Conservation (phyloP, 192 early-diverging fungal species). For the Linnemannia hyalina region DNA sequence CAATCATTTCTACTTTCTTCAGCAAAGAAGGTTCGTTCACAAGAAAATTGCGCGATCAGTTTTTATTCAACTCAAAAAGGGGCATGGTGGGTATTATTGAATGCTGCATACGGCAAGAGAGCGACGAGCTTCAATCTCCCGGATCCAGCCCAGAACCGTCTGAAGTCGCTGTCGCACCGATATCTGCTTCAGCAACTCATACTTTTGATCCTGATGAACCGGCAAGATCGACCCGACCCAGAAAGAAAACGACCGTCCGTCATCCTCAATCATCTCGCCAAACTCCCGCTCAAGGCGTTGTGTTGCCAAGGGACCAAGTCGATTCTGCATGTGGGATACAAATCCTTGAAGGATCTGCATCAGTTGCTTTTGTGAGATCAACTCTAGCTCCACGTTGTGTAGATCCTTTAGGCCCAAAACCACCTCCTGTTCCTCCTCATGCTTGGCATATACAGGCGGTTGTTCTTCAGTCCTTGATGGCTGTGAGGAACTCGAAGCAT, state of each 20-base stretch:
- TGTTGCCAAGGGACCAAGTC: slow-evolving; percentile 43
- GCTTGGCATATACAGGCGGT: neutral
- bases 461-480: neutral
- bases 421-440: neutral
- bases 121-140: slow-evolving; percentile 46
- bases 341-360: slow-evolving; percentile 49
- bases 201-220: slow-evolving; percentile 58
- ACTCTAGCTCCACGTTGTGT: slow-evolving; percentile 23
- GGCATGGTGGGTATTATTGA: neutral
- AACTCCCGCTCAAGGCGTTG: slow-evolving; percentile 55
- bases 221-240: slow-evolving; percentile 69
- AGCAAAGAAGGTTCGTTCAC: neutral
- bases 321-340: slow-evolving; percentile 45
- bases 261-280: slow-evolving; percentile 58
- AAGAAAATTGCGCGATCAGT: neutral
- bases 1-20: neutral
- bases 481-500: neutral
- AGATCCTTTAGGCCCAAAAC: slow-evolving; percentile 25
- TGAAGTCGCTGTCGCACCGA: slow-evolving; percentile 63
- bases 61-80: neutral
- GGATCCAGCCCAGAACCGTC: slow-evolving; percentile 62
- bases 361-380: slow-evolving; percentile 39
- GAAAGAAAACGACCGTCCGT: slow-evolving; percentile 58
- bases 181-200: slow-evolving; percentile 52
- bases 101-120: slow-evolving; percentile 33